Conservation (phyloP, 179 eudicot genomes). For the Beta corolliflora region DNA sequence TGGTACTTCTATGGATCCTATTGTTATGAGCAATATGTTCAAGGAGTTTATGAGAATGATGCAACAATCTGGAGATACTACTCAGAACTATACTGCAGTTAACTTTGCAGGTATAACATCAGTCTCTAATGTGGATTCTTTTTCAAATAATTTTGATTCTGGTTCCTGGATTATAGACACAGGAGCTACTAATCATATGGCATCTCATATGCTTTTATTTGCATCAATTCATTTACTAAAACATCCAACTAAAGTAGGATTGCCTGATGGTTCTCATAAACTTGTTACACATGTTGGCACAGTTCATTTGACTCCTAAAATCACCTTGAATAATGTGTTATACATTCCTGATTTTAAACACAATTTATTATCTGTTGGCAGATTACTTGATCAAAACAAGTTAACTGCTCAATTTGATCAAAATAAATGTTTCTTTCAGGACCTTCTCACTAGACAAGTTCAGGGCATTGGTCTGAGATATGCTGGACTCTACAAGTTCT, state of each 20-base stretch:
- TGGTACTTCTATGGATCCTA: too few species aligned
- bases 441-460: not conserved
- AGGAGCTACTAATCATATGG: not conserved
- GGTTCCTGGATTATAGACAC: not conserved
- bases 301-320: not conserved
- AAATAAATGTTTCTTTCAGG: not conserved
- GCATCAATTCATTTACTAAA: not conserved
- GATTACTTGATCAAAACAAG: not conserved
- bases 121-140: not conserved
- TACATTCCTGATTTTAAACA: not conserved
- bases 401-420: not conserved
- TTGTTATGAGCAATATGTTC: too few species aligned
- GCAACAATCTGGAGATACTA: not conserved
- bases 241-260: not conserved
- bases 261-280: not conserved
- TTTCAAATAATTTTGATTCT: not conserved
- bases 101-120: too few species aligned
- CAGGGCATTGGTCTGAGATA: not conserved
- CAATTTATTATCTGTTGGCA: not conserved
- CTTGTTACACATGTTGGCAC: not conserved
- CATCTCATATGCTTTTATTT: not conserved
- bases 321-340: not conserved
- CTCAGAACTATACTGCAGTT: not conserved
- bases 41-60: not conserved
- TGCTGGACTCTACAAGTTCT: not conserved